Evolutionary conservation across 2,329 filamentous ascomycete species (phyloP), one percentile per base, ranked within the genome.

Genomic region (Aspergillus sp.): DNA sequence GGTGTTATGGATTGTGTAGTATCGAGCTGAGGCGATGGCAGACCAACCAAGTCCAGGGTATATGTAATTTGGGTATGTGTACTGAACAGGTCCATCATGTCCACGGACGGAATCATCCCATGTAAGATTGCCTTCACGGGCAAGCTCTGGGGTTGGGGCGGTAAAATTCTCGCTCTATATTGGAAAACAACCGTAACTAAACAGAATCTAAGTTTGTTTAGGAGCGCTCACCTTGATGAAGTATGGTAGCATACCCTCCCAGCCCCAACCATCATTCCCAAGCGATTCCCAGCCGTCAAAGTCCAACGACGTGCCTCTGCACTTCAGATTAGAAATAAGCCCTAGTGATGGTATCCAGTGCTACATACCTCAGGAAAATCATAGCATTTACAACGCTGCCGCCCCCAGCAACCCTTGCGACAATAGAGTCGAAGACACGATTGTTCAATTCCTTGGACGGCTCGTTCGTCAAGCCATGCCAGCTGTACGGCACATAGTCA

Each of bases 91-190:
- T 20, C 45, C 45, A 38, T 34, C 9, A 34, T 48, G 45, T 4
- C 45, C 45, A 48, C 32, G 45, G 30, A 48, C 26, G 12, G 45
- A 48, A 24, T 48, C 45, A 18, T 48, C 45, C 45, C 45, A 48
- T 15, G 45, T 48, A 18, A 48, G 30, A n/a, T 48, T 48, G 3
- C 45, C 26, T 48, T 48, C 45, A 11, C 30, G 45, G 26, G 45
- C 45, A 17, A 48, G 30, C n/a, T 48, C 30, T 15, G 26, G 24
- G 30, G 45, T 48, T 34, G 45, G 45, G 9, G 38, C n/a, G 30
- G 45, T 48, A 8, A 48, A 48, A 9, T 48, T 48, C 17, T 48
- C 45, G 17, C 45, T 48, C 45, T 48, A 17, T 13, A 36, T 12
- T 17, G 41, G 12, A 13, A 6, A n/a, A 0, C 5, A 34, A 6